A percentile compares a stretch with the other conserved stretches of the same genome.
Conservation (phyloP, 2,329 filamentous ascomycete species). For the Ascosphaera apis region DNA sequence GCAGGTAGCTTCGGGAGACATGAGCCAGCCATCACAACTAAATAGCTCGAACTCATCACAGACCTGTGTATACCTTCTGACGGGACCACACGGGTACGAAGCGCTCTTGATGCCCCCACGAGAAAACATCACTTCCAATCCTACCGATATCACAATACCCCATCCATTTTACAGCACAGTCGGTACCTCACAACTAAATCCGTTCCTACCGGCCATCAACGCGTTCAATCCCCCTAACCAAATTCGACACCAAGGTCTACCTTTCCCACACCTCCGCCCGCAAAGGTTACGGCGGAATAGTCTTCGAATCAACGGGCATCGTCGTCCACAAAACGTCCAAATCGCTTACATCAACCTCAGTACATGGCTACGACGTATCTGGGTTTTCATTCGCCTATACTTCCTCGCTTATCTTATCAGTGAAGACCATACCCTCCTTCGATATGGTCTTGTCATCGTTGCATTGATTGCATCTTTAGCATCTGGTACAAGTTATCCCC, state of each 20-base stretch:
- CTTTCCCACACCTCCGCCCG: conserved; percentile 1
- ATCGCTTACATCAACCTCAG: conserved; percentile 19
- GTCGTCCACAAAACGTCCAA: conserved; percentile 6
- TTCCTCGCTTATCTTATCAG: conserved; percentile 36
- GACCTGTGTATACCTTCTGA: conserved; percentile 19
- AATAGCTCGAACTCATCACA: conserved; percentile 3
- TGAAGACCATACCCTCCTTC: conserved; percentile 23
- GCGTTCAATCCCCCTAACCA: no score
- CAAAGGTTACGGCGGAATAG: conserved; percentile 1
- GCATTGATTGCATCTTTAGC: conserved; percentile 18
- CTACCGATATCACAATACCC: no score
- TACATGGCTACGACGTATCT: conserved; percentile 19
- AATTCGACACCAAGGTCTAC: no score
- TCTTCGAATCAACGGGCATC: conserved; percentile 10
- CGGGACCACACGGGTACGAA: conserved; percentile 22
- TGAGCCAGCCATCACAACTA: not conserved
- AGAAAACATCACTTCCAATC: no score
- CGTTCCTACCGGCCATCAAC: no score
- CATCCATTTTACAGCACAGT: no score
- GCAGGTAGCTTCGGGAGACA: no score
- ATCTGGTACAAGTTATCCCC: conserved; percentile 18
- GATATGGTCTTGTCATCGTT: conserved; percentile 17
- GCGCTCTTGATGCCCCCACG: conserved; percentile 20
- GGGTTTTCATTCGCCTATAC: conserved; percentile 35
- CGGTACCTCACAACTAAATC: no score